Evolutionary conservation across 2,329 filamentous ascomycete genomes (phyloP), one percentile per base, ranked within the genome.

Genomic region (Cladosporium oxysporum): DNA sequence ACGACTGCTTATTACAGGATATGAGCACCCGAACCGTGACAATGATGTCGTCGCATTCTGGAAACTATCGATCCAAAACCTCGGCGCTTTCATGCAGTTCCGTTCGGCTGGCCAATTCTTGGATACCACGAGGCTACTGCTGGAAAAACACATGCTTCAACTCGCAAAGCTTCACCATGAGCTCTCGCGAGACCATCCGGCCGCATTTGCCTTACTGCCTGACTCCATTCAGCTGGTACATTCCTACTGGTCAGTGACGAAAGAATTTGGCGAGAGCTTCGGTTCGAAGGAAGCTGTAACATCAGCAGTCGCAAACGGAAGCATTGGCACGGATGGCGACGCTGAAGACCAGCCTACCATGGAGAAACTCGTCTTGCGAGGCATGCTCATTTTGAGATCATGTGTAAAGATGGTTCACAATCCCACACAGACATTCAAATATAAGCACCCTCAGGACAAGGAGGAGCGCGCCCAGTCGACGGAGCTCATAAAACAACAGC

Each of bases 151-250:
- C 75, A 82, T 97, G 2, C 80, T 97, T 50, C 93, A 98, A 75
- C 89, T 98, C 59, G 89, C 93, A 3, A 99, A 98, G 78, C 82
- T 99, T 3, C 95, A 98, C 76, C 84, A 96, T 47, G 89, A 92
- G 65, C 94, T 98, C 89, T 88, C 92, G 1, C 87, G 87, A 59
- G 81, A 83, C 5, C 93, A 97, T 76, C 88, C 93, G 1, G 89
- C 91, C 3, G 91, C 92, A 64, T 98, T 97, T 77, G 88, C 90
- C 0, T 83, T 92, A 14, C 84, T 99, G 7, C 92, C 93, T 1
- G 89, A 91, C 72, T 93, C 92, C 2, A 81, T 96, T 18, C 83
- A 88, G 18, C 85, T 98, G 28, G 88, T 91, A 1, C 87, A 87
- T 70, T 89, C 90, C 18, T 98, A 98, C 77, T 98, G 95, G 94